Evolutionary conservation across 2,329 filamentous ascomycete species (phyloP).

Genomic region (Colletotrichum simmondsii): DNA sequence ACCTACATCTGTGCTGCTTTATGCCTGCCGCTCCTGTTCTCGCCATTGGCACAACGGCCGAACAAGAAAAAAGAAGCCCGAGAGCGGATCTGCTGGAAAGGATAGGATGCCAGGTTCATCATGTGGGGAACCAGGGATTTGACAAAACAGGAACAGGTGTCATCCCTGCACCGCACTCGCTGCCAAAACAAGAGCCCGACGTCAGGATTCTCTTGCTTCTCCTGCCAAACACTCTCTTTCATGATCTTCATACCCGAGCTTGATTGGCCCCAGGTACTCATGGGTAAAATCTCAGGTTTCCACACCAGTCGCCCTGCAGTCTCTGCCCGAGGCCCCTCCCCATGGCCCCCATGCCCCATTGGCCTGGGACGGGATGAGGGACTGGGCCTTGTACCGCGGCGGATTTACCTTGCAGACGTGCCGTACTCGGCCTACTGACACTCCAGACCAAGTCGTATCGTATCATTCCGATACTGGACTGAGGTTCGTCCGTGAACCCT

Average conservation of each 20-base stretch:
- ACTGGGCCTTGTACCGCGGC: conserved; percentile 36
- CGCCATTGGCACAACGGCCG: conserved; percentile 24
- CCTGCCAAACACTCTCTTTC: conserved; percentile 45
- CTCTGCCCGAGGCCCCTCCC: conserved; percentile 30
- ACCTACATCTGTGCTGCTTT: conserved; percentile 23
- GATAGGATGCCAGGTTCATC: conserved; percentile 36
- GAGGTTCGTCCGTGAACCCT: conserved; percentile 38
- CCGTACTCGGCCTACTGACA: conserved; percentile 35
- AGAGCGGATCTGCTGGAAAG: conserved; percentile 38
- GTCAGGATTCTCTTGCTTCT: conserved; percentile 42
- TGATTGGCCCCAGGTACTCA: conserved; percentile 37
- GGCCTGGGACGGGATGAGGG: conserved; percentile 22
- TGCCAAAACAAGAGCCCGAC: conserved; percentile 40
- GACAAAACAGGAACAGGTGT: conserved; percentile 40
- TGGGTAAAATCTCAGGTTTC: conserved; percentile 37
- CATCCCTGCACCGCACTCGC: conserved; percentile 35
- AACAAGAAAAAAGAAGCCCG: conserved; percentile 31
- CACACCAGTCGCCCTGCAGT: conserved; percentile 33
- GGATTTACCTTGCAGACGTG: conserved; percentile 44
- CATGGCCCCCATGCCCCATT: conserved; percentile 31
- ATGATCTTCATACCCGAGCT: conserved; percentile 42
- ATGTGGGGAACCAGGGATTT: conserved; percentile 39
- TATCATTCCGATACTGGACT: conserved; percentile 36
- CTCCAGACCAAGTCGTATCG: conserved; percentile 36
- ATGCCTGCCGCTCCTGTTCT: conserved; percentile 24